Evolutionary conservation across 2,329 filamentous ascomycete species (phyloP), one percentile per base, ranked within the genome.

Genomic region (Fusarium chaquense): DNA sequence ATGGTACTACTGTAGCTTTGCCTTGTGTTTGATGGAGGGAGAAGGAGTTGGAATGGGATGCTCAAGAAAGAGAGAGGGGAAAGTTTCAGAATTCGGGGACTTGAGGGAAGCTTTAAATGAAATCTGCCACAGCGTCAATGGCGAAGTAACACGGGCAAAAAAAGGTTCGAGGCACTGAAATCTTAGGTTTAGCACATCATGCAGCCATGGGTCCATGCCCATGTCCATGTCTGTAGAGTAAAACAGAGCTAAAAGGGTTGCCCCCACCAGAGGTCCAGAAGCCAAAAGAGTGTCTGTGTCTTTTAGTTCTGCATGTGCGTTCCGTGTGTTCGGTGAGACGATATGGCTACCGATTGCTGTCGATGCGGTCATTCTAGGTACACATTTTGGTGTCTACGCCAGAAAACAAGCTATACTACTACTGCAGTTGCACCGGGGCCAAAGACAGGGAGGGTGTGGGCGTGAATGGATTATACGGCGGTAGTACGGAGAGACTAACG

Each of bases 301-400:
- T 20, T 30, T 36, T 40, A 12, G 50, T 26, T 26, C 15, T 43
- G 22, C 22, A 30, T 45, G 16, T 28, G 26, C 26, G 28, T 20
- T 15, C 28, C 28, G 44, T 32, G 18, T 46, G 26, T 63, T 72
- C 70, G 71, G 71, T 73, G 67, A 73, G 65, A 70, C 58, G 59
- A 71, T 73, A 45, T 32, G 68, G 70, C 62, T 67, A 73, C 67
- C 70, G 70, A 65, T 68, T 55, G 35, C 49, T 44, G 45, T 43
- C 28, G n/a, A 32, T 46, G n/a, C 12, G 32, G 18, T 46, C 44
- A 52, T 50, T 26, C 40, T 43, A 43, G 12, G 40, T 16, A 24
- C 5, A 3, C 8, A 16, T 3, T 16, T 11, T 11, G 40, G n/a
- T 54, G 49, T 24, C 58, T 44, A 52, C 54, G 41, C 67, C 58